A percentile compares a stretch with the other conserved stretches of the same genome.
These are phyloP conservation scores for Hyphodiscus sp. DNA, from an alignment of 2,329 filamentous ascomycete species.

Conservation along the genomic window DNA sequence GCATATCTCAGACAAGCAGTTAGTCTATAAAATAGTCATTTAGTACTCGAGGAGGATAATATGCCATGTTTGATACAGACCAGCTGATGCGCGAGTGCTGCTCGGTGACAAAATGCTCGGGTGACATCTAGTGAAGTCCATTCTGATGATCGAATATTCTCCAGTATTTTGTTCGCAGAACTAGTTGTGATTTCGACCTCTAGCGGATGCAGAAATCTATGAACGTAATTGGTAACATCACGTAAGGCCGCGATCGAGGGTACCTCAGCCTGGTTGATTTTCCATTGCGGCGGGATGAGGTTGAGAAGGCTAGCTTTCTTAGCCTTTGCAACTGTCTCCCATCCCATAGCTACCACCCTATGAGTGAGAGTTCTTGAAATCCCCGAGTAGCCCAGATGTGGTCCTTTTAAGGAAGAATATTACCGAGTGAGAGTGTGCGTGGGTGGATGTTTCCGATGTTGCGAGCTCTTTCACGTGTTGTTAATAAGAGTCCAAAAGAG, in stretches of 20 bases:
- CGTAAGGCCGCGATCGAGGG: background rate
- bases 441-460: too few relatives aligned
- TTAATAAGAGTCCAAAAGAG: too few relatives aligned
- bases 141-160: conserved; percentile 41
- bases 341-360: background rate
- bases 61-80: conserved; percentile 23
- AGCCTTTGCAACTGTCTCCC: background rate
- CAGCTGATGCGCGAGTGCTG: conserved; percentile 45
- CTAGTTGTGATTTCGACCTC: conserved; percentile 52
- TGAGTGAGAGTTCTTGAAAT: background rate
- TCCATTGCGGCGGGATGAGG: background rate
- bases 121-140: conserved; percentile 50
- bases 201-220: background rate
- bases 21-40: conserved; percentile 35
- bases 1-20: conserved; percentile 40
- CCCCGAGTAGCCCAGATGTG: too few relatives aligned
- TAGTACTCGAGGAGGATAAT: too few relatives aligned
- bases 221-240: background rate
- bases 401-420: too few relatives aligned
- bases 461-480: too few relatives aligned
- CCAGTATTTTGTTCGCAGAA: conserved; percentile 45
- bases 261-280: background rate
- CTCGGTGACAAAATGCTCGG: conserved; percentile 44
- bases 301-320: background rate
- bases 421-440: too few relatives aligned